These are phyloP conservation scores for Peniophora sp. DNA, from an alignment of 1,284 basidiomycete genomes.

Conservation along the genomic window DNA sequence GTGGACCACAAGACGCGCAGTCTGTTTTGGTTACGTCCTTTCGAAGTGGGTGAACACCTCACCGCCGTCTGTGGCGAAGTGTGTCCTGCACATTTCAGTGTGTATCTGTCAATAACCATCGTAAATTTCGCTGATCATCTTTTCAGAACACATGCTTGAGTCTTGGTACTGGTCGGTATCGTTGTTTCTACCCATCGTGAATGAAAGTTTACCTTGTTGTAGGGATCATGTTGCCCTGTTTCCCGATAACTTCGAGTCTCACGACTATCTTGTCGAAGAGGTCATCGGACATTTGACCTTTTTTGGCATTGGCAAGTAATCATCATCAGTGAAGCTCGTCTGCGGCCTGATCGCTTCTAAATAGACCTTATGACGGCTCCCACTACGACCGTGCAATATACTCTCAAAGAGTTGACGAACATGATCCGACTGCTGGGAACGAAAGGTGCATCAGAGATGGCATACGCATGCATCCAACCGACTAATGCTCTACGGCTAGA, in stretches of 20 bases:
- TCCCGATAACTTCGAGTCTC: neutral
- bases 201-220: constrained; percentile 12
- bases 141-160: constrained; percentile 15
- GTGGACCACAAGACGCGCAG: constrained; percentile 17
- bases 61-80: constrained; percentile 9
- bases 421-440: neutral
- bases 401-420: neutral
- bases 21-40: constrained; percentile 20
- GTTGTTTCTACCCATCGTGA: constrained; percentile 20
- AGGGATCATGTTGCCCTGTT: constrained; percentile 8
- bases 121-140: neutral
- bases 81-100: constrained; percentile 19
- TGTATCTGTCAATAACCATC: neutral
- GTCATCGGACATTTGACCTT: neutral
- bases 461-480: neutral
- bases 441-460: neutral
- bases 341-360: neutral
- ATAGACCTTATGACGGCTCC: neutral
- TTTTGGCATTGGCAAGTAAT: neutral
- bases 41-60: constrained; percentile 10
- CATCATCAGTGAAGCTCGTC: neutral
- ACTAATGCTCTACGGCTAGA: neutral
- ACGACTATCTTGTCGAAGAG: neutral
- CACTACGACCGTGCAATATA: neutral
- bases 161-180: constrained; percentile 20